These are phyloP conservation scores for Rhodotorula glutinis DNA, from an alignment of 1,284 basidiomycete genomes.

Conservation along the genomic window DNA sequence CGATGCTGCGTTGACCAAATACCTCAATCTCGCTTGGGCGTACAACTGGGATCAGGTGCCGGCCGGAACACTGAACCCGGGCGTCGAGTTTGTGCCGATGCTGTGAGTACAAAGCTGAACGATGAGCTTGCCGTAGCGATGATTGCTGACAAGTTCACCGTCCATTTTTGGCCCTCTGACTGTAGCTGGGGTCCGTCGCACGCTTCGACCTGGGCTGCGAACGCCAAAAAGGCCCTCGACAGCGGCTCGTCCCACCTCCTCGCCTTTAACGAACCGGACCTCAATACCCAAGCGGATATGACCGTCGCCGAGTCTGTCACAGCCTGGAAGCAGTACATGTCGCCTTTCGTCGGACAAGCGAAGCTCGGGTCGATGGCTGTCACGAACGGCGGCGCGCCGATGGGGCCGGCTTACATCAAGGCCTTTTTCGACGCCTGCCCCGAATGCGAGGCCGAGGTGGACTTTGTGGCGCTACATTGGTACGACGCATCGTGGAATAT, in stretches of 20 bases:
- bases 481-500: constrained; percentile 14
- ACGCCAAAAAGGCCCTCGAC: constrained; percentile 3
- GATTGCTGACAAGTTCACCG: no score
- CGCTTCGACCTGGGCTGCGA: neutral
- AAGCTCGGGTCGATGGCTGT: constrained; percentile 39
- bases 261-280: constrained; percentile 37
- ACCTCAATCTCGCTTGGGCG: neutral
- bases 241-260: constrained; percentile 11
- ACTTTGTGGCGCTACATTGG: constrained; percentile 31
- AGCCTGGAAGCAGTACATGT: constrained; percentile 36
- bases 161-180: no score
- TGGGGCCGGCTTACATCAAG: constrained; percentile 25
- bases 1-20: neutral
- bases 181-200: neutral
- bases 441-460: constrained; percentile 13
- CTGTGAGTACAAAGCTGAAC: constrained; percentile 10
- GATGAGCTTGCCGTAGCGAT: neutral
- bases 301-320: constrained; percentile 19
- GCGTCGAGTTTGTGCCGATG: constrained; percentile 37
- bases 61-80: constrained; percentile 4
- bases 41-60: constrained; percentile 35
- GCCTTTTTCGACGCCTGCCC: constrained; percentile 25
- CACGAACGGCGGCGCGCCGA: constrained; percentile 28
- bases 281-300: constrained; percentile 32
- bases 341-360: constrained; percentile 26